Evolutionary conservation across 768 basidiomycete species (phyloP).

Genomic region (Naganishia vishniacii): DNA sequence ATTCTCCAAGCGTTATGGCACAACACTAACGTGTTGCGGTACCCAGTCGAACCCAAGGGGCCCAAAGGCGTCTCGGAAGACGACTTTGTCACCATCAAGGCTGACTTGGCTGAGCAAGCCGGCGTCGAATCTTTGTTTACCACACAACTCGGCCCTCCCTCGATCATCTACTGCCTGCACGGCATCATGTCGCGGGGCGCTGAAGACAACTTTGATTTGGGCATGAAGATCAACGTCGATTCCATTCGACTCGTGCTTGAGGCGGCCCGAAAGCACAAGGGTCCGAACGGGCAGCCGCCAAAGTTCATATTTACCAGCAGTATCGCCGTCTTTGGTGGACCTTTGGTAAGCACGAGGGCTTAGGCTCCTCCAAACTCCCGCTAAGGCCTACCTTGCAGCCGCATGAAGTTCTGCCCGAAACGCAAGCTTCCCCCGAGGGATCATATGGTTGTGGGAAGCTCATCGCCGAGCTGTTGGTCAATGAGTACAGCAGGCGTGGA

Average conservation of each 20-base stretch:
- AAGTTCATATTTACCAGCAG: slow-evolving; percentile 61
- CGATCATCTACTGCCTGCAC: slow-evolving; percentile 48
- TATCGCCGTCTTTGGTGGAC: slow-evolving; percentile 60
- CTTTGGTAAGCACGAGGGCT: slow-evolving; percentile 34
- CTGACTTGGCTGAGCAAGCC: slow-evolving; percentile 40
- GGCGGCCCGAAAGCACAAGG: slow-evolving; percentile 34
- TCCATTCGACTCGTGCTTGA: slow-evolving; percentile 54
- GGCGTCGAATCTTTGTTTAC: slow-evolving; percentile 41
- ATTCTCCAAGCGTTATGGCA: background rate
- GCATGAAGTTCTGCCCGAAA: slow-evolving; percentile 53
- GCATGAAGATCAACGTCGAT: slow-evolving; percentile 56
- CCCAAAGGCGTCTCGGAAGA: slow-evolving; percentile 38
- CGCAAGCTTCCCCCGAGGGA: slow-evolving; percentile 57
- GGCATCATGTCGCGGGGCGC: slow-evolving; percentile 48
- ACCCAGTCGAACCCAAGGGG: slow-evolving; percentile 45
- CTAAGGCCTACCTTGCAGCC: slow-evolving; percentile 25
- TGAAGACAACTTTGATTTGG: slow-evolving; percentile 49
- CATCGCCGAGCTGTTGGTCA: slow-evolving; percentile 57
- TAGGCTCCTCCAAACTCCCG: background rate
- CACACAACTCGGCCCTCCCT: slow-evolving; percentile 45
- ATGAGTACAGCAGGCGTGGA: slow-evolving; percentile 59
- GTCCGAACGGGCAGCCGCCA: slow-evolving; percentile 42
- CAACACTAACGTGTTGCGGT: too few species aligned
- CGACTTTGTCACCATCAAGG: slow-evolving; percentile 39
- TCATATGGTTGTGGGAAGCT: slow-evolving; percentile 61